Conservation (phyloP, 1,139 yeast species). For the Diutina scorzettiae region DNA sequence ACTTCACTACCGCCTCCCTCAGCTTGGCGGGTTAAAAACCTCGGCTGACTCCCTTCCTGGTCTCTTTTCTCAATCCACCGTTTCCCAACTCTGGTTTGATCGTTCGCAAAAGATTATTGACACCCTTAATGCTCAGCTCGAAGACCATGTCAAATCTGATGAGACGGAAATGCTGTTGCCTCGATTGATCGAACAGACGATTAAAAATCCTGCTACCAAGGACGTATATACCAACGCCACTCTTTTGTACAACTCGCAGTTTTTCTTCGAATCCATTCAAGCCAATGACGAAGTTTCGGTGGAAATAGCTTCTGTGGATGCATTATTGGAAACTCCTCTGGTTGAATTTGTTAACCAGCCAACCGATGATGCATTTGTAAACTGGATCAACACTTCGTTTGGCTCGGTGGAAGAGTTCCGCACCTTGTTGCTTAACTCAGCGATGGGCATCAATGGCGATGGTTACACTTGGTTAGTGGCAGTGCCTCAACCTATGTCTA, state of each 20-base stretch:
- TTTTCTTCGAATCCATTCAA: slow-evolving; percentile 44
- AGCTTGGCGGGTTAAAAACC: background rate
- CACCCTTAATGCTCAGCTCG: slow-evolving; percentile 31
- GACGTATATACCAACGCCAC: slow-evolving; percentile 48
- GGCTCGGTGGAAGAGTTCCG: slow-evolving; percentile 62
- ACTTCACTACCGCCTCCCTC: slow-evolving; percentile 5
- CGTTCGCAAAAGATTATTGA: slow-evolving; percentile 37
- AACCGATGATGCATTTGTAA: slow-evolving; percentile 21
- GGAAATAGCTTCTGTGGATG: slow-evolving; percentile 14
- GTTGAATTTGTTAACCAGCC: slow-evolving; percentile 24
- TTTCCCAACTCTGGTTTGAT: slow-evolving; percentile 48
- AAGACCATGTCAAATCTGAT: slow-evolving; percentile 13
- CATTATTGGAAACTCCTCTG: slow-evolving; percentile 34
- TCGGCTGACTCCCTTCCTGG: slow-evolving; percentile 36
- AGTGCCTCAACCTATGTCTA: slow-evolving; percentile 29
- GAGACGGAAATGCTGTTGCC: background rate
- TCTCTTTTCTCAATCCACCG: slow-evolving; percentile 37
- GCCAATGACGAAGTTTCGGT: slow-evolving; percentile 13
- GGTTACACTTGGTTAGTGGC: slow-evolving; percentile 71
- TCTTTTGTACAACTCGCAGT: slow-evolving; percentile 44
- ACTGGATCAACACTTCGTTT: slow-evolving; percentile 43
- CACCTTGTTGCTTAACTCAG: slow-evolving; percentile 49
- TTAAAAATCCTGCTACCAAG: slow-evolving; percentile 29
- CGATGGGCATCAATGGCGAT: slow-evolving; percentile 56
- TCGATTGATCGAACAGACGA: slow-evolving; percentile 1